A percentile compares a stretch with the other conserved stretches of the same genome.
These are phyloP conservation scores for Crithidia expoeki DNA, from an alignment of 208 protist genomes.

Conservation along the genomic window DNA sequence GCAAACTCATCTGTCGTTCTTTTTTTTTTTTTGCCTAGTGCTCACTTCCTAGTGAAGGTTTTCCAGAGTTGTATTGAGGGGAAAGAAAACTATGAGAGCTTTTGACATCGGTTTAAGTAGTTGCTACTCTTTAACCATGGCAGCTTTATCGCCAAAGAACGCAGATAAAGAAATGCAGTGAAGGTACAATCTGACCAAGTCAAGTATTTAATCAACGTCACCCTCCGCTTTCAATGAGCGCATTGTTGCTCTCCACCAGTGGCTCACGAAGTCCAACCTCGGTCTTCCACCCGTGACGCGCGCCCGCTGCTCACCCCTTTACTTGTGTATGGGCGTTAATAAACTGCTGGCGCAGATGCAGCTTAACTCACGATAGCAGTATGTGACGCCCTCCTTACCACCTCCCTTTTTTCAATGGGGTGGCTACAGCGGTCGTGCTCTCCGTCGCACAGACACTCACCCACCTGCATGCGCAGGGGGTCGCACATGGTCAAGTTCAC, in stretches of 20 bases:
- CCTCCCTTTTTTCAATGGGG: slow-evolving; percentile 37
- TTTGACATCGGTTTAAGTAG: too few relatives aligned
- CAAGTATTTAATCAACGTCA: slow-evolving; percentile 26
- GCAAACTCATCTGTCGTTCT: neutral
- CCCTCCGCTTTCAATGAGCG: slow-evolving; percentile 15
- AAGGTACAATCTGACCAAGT: slow-evolving; percentile 18
- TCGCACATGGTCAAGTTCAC: slow-evolving; percentile 70
- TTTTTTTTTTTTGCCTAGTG: neutral
- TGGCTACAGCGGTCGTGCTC: slow-evolving; percentile 40
- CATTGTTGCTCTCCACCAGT: slow-evolving; percentile 15
- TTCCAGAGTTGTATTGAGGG: too few relatives aligned
- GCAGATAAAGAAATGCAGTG: too few relatives aligned
- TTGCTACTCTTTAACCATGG: too few relatives aligned
- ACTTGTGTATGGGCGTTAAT: slow-evolving; percentile 39
- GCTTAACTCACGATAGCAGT: slow-evolving; percentile 15
- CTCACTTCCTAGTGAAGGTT: too few relatives aligned
- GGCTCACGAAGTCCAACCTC: neutral
- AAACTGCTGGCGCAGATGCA: slow-evolving; percentile 2
- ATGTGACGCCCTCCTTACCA: slow-evolving; percentile 5
- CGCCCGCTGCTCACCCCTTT: slow-evolving; percentile 46
- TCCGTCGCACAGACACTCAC: slow-evolving; percentile 39
- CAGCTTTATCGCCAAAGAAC: too few relatives aligned
- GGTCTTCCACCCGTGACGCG: slow-evolving; percentile 39
- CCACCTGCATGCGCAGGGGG: slow-evolving; percentile 46
- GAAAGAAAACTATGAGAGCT: too few relatives aligned